Evolutionary conservation across 768 basidiomycete genomes (phyloP), one percentile per base, ranked within the genome.

Genomic region (Vishniacozyma victoriae): DNA sequence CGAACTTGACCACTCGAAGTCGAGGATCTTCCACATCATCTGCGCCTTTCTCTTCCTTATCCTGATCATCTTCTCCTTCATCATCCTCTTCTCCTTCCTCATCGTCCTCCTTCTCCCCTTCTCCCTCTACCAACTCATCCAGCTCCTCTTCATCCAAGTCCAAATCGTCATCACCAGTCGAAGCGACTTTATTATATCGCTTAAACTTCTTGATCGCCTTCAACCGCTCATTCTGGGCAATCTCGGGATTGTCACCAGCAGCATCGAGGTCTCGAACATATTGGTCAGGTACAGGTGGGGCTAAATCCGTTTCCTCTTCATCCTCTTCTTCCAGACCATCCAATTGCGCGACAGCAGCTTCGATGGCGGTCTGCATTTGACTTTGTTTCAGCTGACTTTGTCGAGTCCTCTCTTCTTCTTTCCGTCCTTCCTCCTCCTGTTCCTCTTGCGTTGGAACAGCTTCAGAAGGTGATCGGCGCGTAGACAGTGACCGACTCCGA

Each of bases 391-490:
- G n/a, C n/a, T n/a, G n/a, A n/a, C 42, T 51, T 5, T 22, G 67
- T 71, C 59, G 74, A 74, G 75, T 60, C 73, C 72, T 69, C 70
- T 57, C 57, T 61, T 16, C 24, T 27, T 31, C 25, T 29, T 33
- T 9, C 29, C 29, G 9, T 33, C 29, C 29, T n/a, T 33, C n/a
- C 29, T 33, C 29, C 29, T 33, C 29, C n/a, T n/a, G 9, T 33
- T 33, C 29, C 29, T 9, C 29, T 33, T 33, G 29, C 29, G 29
- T 9, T n/a, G 29, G n/a, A n/a, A 33, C n/a, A 9, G 29, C n/a
- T n/a, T n/a, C n/a, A n/a, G n/a, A n/a, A n/a, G n/a, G n/a, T n/a
- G n/a, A n/a, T n/a, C n/a, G n/a, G n/a, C n/a, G n/a, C n/a, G n/a
- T n/a, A n/a, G n/a, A n/a, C n/a, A n/a, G n/a, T n/a, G n/a, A n/a